Percentiles rank a stretch among this genome's conserved stretches.
phyloP scores from a whole-genome alignment of 352 stramenopile species.

The Pilasporangium apinafurcum region DNA sequence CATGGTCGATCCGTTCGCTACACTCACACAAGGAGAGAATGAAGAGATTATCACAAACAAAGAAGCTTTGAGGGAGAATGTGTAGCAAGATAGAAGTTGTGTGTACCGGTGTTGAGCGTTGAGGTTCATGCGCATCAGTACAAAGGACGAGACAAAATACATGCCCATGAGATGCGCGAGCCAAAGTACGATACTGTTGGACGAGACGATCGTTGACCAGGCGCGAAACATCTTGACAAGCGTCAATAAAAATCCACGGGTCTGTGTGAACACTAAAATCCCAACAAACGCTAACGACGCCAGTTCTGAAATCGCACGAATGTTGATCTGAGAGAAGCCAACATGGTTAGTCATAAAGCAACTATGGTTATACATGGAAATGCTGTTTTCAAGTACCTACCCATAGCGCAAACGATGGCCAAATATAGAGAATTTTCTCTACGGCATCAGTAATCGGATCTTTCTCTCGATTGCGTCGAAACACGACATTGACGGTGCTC shows the following conservation, averaged over 20 bases:
- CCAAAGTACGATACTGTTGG: conserved; percentile 79
- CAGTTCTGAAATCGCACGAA: conserved; percentile 74
- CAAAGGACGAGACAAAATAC: conserved; percentile 86
- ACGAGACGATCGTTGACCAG: conserved; percentile 78
- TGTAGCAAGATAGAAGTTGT: neutral
- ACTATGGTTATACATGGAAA: too few relatives aligned
- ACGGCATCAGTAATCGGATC: conserved; percentile 77
- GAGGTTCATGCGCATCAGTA: conserved; percentile 87
- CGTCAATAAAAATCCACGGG: conserved; percentile 69
- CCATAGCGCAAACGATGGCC: conserved; percentile 63
- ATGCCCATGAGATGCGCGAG: conserved; percentile 83
- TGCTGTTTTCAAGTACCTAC: too few relatives aligned
- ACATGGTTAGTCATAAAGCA: neutral
- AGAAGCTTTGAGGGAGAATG: neutral
- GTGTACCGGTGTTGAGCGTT: conserved; percentile 56
- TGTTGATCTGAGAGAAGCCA: conserved; percentile 41
- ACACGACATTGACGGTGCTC: conserved; percentile 79
- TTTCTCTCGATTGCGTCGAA: conserved; percentile 73
- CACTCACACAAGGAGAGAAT: neutral
- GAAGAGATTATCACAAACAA: neutral
- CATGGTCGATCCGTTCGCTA: conserved; percentile 75
- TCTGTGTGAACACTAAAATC: conserved; percentile 82
- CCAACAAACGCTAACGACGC: conserved; percentile 72
- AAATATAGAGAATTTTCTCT: conserved; percentile 80
- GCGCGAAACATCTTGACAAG: conserved; percentile 74